Base-by-base conservation (phyloP, 2,329 filamentous ascomycete species). In the Graphilbum ipis-grandicollis region DNA sequence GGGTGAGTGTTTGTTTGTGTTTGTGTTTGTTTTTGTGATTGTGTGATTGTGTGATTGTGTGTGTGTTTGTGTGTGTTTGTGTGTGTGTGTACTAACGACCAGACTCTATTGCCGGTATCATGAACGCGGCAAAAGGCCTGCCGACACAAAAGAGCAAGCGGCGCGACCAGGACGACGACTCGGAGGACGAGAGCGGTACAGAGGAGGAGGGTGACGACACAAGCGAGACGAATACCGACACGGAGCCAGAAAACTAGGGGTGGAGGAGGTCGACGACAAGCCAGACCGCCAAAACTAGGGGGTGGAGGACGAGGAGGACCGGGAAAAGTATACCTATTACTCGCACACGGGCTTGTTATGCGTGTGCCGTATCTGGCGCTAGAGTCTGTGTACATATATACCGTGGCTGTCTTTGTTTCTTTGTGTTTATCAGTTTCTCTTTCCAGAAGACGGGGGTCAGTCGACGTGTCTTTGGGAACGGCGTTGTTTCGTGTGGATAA, bases 81-180 rank as follows among this genome's bases (percentile, higher is more conserved):
- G n/a, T n/a, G n/a, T n/a, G n/a, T n/a, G n/a, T n/a, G n/a, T n/a
- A n/a, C n/a, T n/a, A n/a, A n/a, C n/a, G n/a, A n/a, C n/a, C 45
- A 92, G 84, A 93, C 58, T 85, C 84, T 2, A 66, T 94, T 46
- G 86, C 85, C 34, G 85, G 85, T 42, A 83, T 93, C 58, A 90
- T 93, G 82, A 76, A 77, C 43, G 79, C 79, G 12, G 71, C 93
- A 42, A 92, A 90, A 63, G 78, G 76, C 12, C 79, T 73, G 25
- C 62, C 69, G 29, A 57, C 69, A 8, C 52, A 60, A 22, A 51
- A 61, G 53, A 64, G 64, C 52, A 68, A 63, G 52, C 62, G 58
- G 47, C 53, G 56, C 40, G 56, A 60, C n/a, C n/a, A n/a, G n/a
- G n/a, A n/a, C 33, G 70, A 71, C 2, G 62, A 66, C 5, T 73